These are phyloP conservation scores for Coleophoma eucalyptorum DNA, from an alignment of 2,329 filamentous ascomycete genomes.

Conservation along the genomic window DNA sequence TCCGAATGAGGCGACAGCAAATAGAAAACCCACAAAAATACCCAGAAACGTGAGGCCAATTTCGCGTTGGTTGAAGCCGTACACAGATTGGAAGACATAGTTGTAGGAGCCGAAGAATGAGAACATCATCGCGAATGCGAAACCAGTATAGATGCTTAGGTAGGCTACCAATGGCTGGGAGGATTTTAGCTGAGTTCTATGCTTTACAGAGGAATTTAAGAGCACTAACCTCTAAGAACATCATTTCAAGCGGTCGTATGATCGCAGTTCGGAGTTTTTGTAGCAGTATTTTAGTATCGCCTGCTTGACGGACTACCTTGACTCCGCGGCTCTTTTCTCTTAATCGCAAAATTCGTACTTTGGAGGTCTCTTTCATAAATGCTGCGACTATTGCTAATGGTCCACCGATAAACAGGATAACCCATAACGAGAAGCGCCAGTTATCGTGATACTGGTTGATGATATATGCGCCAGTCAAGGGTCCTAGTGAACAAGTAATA, in stretches of 20 bases:
- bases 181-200: slow-evolving; percentile 42
- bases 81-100: slow-evolving; percentile 39
- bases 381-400: slow-evolving; percentile 32
- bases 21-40: slow-evolving; percentile 19
- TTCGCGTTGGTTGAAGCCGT: slow-evolving; percentile 36
- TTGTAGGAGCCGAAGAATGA: slow-evolving; percentile 54
- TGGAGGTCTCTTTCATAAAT: slow-evolving; percentile 32
- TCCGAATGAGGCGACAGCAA: slow-evolving; percentile 29
- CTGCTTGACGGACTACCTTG: slow-evolving; percentile 9
- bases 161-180: slow-evolving; percentile 51
- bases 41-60: slow-evolving; percentile 21
- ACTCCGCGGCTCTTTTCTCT: slow-evolving; percentile 28
- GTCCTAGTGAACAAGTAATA: slow-evolving; percentile 10
- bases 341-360: slow-evolving; percentile 13
- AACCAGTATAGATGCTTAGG: slow-evolving; percentile 45
- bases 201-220: too few species aligned
- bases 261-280: slow-evolving; percentile 18
- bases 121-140: slow-evolving; percentile 49
- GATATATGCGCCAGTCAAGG: slow-evolving; percentile 21
- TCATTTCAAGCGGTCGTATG: slow-evolving; percentile 51
- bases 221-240: slow-evolving; percentile 53
- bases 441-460: slow-evolving; percentile 25
- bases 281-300: slow-evolving; percentile 13
- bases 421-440: slow-evolving; percentile 21
- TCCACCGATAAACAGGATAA: slow-evolving; percentile 23